Conservation (phyloP, 495 filamentous ascomycete species). For the Tuber umbilicatum region DNA sequence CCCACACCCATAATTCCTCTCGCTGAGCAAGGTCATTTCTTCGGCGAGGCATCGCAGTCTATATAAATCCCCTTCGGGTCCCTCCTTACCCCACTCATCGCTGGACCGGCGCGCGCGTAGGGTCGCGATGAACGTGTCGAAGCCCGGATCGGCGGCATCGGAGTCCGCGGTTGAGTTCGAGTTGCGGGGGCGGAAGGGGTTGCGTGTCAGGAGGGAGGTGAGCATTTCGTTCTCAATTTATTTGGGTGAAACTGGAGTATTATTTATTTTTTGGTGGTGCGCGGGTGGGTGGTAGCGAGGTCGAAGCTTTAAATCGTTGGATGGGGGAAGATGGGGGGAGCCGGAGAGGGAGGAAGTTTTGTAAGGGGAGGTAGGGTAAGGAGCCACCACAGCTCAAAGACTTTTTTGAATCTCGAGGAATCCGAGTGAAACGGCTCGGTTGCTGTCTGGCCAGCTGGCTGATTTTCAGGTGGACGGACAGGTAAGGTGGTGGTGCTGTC, state of each 20-base stretch:
- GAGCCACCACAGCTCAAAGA: not conserved
- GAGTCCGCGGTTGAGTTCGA: not conserved
- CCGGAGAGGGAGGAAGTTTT: not conserved
- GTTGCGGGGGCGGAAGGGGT: conserved; percentile 2
- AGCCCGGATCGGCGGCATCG: conserved; percentile 26
- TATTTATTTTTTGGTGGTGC: not conserved
- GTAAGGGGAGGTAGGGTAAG: not conserved
- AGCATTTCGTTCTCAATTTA: not conserved
- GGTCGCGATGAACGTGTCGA: conserved; percentile 31
- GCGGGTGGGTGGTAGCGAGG: not conserved
- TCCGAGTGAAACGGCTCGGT: conserved; percentile 4
- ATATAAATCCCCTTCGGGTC: conserved; percentile 31
- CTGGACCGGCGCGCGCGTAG: conserved; percentile 30
- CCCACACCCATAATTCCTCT: conserved; percentile 25
- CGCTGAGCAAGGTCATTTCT: conserved; percentile 31
- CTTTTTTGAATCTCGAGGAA: not conserved
- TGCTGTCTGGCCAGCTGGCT: not conserved
- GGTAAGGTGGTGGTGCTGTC: not conserved
- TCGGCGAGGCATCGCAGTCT: conserved; percentile 30
- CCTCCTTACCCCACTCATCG: conserved; percentile 29
- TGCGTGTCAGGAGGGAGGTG: not conserved
- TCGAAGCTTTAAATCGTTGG: not conserved
- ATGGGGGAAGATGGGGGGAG: not conserved
- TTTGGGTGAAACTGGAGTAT: not conserved
- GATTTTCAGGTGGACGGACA: not conserved